Evolutionary conservation across 768 basidiomycete species (phyloP).

Genomic region (Boletus barrowsii): DNA sequence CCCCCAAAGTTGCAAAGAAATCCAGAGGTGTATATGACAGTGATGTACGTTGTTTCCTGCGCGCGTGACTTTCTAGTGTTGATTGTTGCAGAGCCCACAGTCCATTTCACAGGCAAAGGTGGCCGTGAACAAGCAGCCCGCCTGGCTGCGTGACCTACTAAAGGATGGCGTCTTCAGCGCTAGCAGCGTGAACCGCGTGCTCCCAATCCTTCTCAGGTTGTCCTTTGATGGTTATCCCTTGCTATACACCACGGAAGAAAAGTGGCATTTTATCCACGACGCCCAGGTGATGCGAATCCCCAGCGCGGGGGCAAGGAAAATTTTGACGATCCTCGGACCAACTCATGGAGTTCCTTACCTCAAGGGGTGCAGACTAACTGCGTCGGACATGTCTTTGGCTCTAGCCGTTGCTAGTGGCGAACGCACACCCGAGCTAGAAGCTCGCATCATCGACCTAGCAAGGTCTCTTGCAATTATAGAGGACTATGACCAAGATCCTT

Average conservation of each 20-base stretch:
- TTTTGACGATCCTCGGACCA: constrained; percentile 42
- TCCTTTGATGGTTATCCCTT: constrained; percentile 63
- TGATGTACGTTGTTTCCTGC: constrained; percentile 17
- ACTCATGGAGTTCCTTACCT: constrained; percentile 49
- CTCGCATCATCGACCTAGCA: constrained; percentile 42
- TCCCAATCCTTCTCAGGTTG: constrained; percentile 68
- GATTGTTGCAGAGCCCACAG: constrained; percentile 6
- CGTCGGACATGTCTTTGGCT: constrained; percentile 44
- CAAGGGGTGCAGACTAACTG: constrained; percentile 39
- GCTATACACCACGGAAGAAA: constrained; percentile 47
- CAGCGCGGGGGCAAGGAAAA: constrained; percentile 42
- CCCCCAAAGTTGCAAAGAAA: constrained; percentile 74
- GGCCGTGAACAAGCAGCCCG: constrained; percentile 34
- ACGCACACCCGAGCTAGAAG: constrained; percentile 32
- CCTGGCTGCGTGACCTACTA: constrained; percentile 56
- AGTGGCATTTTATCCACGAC: constrained; percentile 61
- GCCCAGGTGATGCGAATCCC: constrained; percentile 38
- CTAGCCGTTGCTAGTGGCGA: constrained; percentile 44
- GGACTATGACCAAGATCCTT: constrained; percentile 43
- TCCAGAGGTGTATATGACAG: constrained; percentile 53
- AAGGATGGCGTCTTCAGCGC: constrained; percentile 40
- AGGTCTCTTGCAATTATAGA: constrained; percentile 28
- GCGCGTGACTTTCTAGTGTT: not conserved
- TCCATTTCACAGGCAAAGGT: not conserved
- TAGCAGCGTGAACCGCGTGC: constrained; percentile 40